These are phyloP conservation scores for Talaromyces albobiverticillius DNA, from an alignment of 2,329 filamentous ascomycete genomes.

Conservation along the genomic window DNA sequence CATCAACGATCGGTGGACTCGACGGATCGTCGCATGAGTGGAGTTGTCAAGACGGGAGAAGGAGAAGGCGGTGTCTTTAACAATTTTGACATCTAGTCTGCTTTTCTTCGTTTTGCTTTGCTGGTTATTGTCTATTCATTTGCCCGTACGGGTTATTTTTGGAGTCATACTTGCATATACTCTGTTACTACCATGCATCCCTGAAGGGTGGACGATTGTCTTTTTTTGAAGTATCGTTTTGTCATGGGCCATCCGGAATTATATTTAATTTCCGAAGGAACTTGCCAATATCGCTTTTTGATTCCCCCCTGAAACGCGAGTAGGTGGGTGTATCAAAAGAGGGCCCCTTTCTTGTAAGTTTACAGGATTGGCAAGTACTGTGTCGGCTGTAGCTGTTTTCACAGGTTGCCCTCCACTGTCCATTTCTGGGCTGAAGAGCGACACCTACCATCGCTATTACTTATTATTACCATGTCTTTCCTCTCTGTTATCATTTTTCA, in stretches of 20 bases:
- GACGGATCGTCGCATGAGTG: conserved; percentile 43
- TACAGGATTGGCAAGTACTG: conserved; percentile 1
- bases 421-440: not conserved
- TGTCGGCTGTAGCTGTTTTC: not conserved
- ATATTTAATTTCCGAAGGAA: not conserved
- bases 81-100: conserved; percentile 46
- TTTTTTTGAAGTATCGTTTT: conserved; percentile 1
- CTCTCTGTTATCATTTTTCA: not conserved
- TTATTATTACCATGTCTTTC: not conserved
- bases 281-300: not conserved
- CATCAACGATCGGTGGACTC: conserved; percentile 30
- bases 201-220: conserved; percentile 7
- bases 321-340: too few relatives aligned
- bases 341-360: not conserved
- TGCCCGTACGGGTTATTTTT: conserved; percentile 1
- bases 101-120: conserved; percentile 29
- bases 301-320: conserved; percentile 1
- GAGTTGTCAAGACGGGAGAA: conserved; percentile 39
- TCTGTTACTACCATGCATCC: conserved; percentile 14
- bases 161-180: conserved; percentile 15
- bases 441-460: not conserved
- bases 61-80: conserved; percentile 42
- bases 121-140: conserved; percentile 1
- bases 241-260: conserved; percentile 1
- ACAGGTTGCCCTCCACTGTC: not conserved